Percentiles rank a stretch among this genome's conserved stretches.
Evolutionary conservation across 2,329 filamentous ascomycete species (phyloP).

Genomic region (Neonectria punicea): DNA sequence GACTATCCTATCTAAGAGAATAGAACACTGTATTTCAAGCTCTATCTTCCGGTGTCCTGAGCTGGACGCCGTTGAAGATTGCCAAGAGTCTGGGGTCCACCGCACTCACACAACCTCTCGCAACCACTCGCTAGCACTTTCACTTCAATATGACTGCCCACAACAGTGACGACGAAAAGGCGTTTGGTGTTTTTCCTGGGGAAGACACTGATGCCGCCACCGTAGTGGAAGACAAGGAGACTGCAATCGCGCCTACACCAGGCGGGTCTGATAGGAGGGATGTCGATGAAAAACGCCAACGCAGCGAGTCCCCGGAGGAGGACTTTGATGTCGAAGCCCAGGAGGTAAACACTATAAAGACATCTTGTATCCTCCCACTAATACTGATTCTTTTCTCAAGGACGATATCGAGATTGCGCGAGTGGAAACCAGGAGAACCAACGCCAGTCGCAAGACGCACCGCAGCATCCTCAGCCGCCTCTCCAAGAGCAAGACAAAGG

Average conservation of each 20-base stretch:
- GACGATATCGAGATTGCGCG: constrained; percentile 29
- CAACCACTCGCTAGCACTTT: neutral
- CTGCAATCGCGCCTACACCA: neutral
- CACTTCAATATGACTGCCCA: constrained; percentile 13
- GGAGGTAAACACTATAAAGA: constrained; percentile 25
- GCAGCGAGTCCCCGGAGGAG: constrained; percentile 22
- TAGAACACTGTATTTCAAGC: neutral
- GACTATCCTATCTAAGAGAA: neutral
- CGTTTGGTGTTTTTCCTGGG: constrained; percentile 1
- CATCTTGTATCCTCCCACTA: neutral
- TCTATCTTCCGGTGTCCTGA: neutral
- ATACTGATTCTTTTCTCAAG: constrained; percentile 12
- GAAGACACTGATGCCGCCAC: constrained; percentile 28
- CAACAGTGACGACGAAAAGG: constrained; percentile 15
- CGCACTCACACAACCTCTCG: neutral
- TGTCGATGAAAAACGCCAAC: constrained; percentile 21
- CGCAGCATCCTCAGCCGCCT: constrained; percentile 39
- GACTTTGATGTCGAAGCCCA: constrained; percentile 39
- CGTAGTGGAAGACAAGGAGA: constrained; percentile 25
- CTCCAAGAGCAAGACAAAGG: constrained; percentile 41
- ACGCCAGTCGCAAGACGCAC: constrained; percentile 35
- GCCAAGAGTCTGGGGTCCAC: neutral
- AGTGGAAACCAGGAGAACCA: constrained; percentile 29
- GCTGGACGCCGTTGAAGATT: neutral
- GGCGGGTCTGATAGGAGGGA: neutral